Base-by-base conservation (phyloP, 2,329 filamentous ascomycete species). In the Fusarium multiceps region DNA sequence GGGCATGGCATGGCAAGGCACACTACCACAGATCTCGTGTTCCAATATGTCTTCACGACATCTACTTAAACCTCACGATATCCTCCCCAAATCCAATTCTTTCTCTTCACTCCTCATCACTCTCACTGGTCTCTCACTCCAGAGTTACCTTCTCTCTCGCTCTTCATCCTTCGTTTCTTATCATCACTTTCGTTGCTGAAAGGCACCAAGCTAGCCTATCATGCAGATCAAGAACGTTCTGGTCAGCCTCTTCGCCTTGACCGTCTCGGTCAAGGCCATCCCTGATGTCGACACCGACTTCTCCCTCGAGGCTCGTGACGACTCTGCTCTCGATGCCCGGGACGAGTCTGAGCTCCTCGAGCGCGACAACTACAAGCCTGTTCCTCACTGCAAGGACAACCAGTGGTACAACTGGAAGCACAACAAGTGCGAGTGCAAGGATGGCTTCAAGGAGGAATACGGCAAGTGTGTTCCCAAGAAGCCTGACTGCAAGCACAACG, bases 211-310 rank as follows among this genome's bases (percentile, higher is more conserved):
- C 55, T 60, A 34, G 69, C 69, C 69, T 59, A 66, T 43, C 54
- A 72, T 72, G 69, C 69, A 71, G 63, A 56, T 72, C 59, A 72
- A 72, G 23, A 48, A 71, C 23, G 50, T 72, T 13, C 23, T 72
- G 32, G 30, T 71, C 66, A 72, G 70, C 59, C 47, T 70, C 21
- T 40, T 71, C 27, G 69, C 66, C 32, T 25, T 71, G 62, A 9
- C 70, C 59, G 55, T 71, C 37, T 56, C 70, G 37, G 70, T 71
- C 63, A 71, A 71, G 63, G 70, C 70, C 20, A 51, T 72, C 25
- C 66, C 70, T 16, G 43, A 49, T n/a, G 63, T 68, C n/a, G 69
- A 72, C 16, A 32, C 34, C 25, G 62, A 72, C 56, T 55, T 59
- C 32, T 28, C 57, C 21, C 69, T 72, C 34, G 69, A 72, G 55